Percentiles rank a stretch among this genome's conserved stretches.
These are phyloP conservation scores for Penicillium herquei DNA, from an alignment of 495 filamentous ascomycete species.

Conservation along the genomic window DNA sequence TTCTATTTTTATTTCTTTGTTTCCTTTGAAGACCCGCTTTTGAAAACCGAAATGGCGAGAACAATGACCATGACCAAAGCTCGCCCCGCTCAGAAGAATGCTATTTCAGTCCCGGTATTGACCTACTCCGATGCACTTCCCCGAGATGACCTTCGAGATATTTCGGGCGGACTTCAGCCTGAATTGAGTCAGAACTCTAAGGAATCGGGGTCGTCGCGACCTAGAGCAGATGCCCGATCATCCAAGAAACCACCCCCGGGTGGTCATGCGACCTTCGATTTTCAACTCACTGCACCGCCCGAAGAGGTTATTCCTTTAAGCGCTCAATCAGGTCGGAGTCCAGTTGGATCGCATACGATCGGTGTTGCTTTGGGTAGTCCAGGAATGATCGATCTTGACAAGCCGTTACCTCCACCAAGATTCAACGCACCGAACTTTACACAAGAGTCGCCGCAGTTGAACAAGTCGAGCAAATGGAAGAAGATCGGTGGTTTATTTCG, in stretches of 20 bases:
- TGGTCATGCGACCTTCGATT: conserved; percentile 33
- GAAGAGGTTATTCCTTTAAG: conserved; percentile 22
- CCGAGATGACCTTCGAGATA: conserved; percentile 28
- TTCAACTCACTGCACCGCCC: conserved; percentile 33
- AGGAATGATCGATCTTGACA: conserved; percentile 29
- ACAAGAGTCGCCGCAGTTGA: conserved; percentile 24
- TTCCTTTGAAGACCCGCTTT: conserved; percentile 1
- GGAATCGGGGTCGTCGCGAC: conserved; percentile 25
- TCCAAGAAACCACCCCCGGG: conserved; percentile 16
- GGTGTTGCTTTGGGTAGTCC: conserved; percentile 58
- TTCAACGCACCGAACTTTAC: conserved; percentile 18
- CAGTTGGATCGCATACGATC: conserved; percentile 38
- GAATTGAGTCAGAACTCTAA: conserved; percentile 9
- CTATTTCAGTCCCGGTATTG: conserved; percentile 35
- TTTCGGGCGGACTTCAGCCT: conserved; percentile 10
- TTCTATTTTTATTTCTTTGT: conserved; percentile 13
- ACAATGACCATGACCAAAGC: conserved; percentile 28
- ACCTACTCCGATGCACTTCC: conserved; percentile 36
- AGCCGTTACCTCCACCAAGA: conserved; percentile 18
- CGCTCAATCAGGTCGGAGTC: conserved; percentile 8
- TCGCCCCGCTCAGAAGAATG: conserved; percentile 18
- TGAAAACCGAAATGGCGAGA: conserved; percentile 24
- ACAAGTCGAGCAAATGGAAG: conserved; percentile 57
- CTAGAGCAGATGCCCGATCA: conserved; percentile 18
- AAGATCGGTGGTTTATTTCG: conserved; percentile 53